Percentiles rank a stretch among this genome's conserved stretches.
These are phyloP conservation scores for Avena insularis DNA, from an alignment of 176 grass and related monocot genomes.

Conservation along the genomic window DNA sequence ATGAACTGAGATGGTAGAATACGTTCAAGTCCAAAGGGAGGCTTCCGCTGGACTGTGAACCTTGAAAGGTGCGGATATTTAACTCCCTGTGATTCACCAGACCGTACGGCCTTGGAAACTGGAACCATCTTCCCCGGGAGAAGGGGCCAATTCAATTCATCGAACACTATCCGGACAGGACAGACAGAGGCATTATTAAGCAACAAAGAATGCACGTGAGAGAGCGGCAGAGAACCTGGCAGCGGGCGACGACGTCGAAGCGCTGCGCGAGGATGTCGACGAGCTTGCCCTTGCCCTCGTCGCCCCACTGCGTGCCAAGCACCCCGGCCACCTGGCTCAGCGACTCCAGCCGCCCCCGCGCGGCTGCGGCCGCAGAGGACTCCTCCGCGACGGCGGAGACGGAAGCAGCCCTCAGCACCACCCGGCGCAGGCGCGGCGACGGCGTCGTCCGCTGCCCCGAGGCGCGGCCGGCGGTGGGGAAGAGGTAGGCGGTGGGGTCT, in stretches of 20 bases:
- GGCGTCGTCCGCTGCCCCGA: background rate
- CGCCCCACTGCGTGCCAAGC: conserved; percentile 92
- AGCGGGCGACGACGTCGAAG: conserved; percentile 90
- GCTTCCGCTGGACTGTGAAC: background rate
- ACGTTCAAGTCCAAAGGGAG: background rate
- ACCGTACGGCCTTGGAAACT: background rate
- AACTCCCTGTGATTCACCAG: background rate
- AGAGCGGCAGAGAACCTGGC: conserved; percentile 59
- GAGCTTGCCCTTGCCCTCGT: conserved; percentile 95
- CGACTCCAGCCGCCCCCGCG: conserved; percentile 60
- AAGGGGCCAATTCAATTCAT: conserved; percentile 21
- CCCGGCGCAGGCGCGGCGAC: background rate
- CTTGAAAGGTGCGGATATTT: background rate
- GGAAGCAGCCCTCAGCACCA: conserved; percentile 15
- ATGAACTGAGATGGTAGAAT: no score
- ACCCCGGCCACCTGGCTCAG: conserved; percentile 92
- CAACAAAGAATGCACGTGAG: background rate
- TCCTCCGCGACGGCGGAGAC: conserved; percentile 41
- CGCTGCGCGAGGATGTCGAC: conserved; percentile 80
- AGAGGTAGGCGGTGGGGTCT: conserved; percentile 39
- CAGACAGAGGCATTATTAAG: background rate
- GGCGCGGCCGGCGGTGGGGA: conserved; percentile 25
- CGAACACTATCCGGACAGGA: conserved; percentile 38
- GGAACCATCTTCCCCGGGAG: background rate
- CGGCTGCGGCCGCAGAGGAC: conserved; percentile 35